Conservation (phyloP, 1,284 basidiomycete species). For the Psilocybe mexicana region DNA sequence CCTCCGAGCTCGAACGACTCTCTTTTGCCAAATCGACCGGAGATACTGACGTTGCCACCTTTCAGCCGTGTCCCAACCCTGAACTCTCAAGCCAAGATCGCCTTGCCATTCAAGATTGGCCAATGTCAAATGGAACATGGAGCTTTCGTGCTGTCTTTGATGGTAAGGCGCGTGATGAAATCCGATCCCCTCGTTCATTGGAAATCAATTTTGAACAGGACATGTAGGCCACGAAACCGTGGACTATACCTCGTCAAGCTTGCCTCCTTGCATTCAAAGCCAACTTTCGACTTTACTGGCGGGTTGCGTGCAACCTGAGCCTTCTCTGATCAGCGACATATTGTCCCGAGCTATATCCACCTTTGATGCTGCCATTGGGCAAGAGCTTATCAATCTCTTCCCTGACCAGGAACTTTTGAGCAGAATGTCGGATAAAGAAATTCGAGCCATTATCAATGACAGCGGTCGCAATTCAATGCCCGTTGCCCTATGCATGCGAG, state of each 20-base stretch:
- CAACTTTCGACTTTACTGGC: constrained; percentile 41
- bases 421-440: constrained; percentile 42
- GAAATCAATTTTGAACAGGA: constrained; percentile 37
- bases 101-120: constrained; percentile 54
- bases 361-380: constrained; percentile 39
- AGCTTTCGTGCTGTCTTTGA: constrained; percentile 62
- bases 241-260: constrained; percentile 43
- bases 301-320: constrained; percentile 13
- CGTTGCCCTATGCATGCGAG: constrained; percentile 54
- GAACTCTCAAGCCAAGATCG: constrained; percentile 53
- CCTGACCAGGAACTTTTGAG: constrained; percentile 43
- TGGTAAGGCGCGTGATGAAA: constrained; percentile 38
- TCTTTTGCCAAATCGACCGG: constrained; percentile 28
- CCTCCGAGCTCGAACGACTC: constrained; percentile 44
- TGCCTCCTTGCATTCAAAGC: constrained; percentile 47
- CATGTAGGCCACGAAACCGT: constrained; percentile 63
- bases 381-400: constrained; percentile 27
- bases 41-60: constrained; percentile 48
- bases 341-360: constrained; percentile 34
- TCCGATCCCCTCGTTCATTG: constrained; percentile 10
- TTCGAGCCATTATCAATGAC: constrained; percentile 41
- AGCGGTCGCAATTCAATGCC: constrained; percentile 35
- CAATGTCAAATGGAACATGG: constrained; percentile 55
- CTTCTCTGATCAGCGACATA: constrained; percentile 27
- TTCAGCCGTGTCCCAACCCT: constrained; percentile 60